Conservation (phyloP, 179 eudicot species). For the Carnegiea gigantea region DNA sequence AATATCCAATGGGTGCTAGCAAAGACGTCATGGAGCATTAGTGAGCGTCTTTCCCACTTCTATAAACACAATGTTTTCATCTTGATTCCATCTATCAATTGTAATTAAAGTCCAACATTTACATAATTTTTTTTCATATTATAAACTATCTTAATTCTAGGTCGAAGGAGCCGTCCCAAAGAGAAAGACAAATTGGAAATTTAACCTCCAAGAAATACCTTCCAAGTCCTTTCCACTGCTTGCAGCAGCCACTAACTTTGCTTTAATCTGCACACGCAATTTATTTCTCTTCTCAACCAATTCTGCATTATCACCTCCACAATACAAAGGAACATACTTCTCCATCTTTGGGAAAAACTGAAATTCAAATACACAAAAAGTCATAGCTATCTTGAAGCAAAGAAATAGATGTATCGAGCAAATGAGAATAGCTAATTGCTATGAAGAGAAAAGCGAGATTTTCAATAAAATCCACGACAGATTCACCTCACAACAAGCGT, state of each 20-base stretch:
- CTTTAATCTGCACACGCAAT: constrained; percentile 77
- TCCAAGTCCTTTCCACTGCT: constrained; percentile 96
- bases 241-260: constrained; percentile 76
- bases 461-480: neutral
- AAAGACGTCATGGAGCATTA: neutral
- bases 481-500: neutral
- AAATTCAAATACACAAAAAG: constrained; percentile 26
- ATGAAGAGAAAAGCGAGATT: neutral
- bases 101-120: neutral
- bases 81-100: neutral
- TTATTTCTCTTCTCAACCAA: constrained; percentile 66
- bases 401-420: constrained; percentile 6
- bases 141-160: neutral
- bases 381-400: neutral
- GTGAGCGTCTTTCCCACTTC: neutral
- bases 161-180: neutral
- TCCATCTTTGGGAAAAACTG: constrained; percentile 98
- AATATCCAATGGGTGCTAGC: too few species aligned
- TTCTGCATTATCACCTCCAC: constrained; percentile 72
- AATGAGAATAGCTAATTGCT: constrained; percentile 2
- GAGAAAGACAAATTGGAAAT: neutral
- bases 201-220: constrained; percentile 43
- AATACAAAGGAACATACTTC: constrained; percentile 79
- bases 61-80: neutral
- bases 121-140: neutral